Conservation (phyloP, 768 basidiomycete species). For the Serendipita sp. region DNA sequence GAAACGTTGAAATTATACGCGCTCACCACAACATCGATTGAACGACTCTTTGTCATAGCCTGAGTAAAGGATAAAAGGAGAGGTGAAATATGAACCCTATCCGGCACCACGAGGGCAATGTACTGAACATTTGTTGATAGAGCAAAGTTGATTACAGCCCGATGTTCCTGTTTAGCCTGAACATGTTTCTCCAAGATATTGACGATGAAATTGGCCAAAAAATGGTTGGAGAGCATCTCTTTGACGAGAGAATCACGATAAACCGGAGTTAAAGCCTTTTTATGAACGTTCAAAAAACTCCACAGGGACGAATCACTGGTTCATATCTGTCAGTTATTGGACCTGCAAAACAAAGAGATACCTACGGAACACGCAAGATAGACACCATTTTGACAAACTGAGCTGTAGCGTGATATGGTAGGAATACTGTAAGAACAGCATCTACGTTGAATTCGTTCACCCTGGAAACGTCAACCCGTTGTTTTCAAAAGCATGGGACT, state of each 20-base stretch:
- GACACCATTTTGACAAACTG: constrained; percentile 89
- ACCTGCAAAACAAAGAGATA: constrained; percentile 9
- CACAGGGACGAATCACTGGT: constrained; percentile 43
- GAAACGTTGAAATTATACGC: too few species aligned
- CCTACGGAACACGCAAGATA: constrained; percentile 62
- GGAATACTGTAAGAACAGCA: constrained; percentile 57
- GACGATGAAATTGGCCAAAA: constrained; percentile 56
- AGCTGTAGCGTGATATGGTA: constrained; percentile 88
- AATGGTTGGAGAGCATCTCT: constrained; percentile 55
- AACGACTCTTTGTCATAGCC: not conserved
- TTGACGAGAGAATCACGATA: constrained; percentile 54
- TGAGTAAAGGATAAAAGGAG: constrained; percentile 28
- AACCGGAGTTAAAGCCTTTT: constrained; percentile 60
- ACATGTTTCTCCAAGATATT: constrained; percentile 37
- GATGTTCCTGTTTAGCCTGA: constrained; percentile 40
- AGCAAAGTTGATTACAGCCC: constrained; percentile 67
- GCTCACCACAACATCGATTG: not conserved
- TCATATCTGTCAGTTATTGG: not conserved
- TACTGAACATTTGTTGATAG: constrained; percentile 66
- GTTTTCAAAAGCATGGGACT: not conserved
- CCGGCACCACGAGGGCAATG: constrained; percentile 39
- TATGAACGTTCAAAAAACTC: constrained; percentile 56
- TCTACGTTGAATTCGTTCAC: constrained; percentile 87
- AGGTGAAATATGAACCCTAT: constrained; percentile 50
- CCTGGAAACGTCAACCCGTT: constrained; percentile 25